phyloP scores from a whole-genome alignment of 2,329 filamentous ascomycete species.

The Lasiodiplodia theobromae region DNA sequence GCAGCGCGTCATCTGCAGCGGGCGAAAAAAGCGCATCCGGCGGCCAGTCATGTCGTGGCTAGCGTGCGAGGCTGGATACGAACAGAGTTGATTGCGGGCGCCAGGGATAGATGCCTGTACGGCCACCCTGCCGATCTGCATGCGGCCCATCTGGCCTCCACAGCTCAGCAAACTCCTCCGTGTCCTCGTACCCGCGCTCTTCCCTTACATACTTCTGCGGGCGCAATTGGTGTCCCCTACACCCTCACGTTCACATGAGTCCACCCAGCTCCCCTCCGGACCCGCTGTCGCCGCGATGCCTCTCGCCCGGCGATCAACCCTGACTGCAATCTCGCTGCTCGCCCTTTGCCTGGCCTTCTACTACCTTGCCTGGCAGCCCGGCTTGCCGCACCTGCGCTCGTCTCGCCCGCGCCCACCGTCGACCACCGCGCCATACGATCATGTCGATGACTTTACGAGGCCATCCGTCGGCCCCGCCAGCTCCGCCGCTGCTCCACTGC shows the following conservation, averaged over 20 bases:
- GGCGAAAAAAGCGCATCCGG: not conserved
- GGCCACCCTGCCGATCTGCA: conserved; percentile 22
- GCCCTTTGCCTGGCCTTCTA: conserved; percentile 20
- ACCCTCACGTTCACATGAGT: conserved; percentile 3
- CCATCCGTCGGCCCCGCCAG: conserved; percentile 18
- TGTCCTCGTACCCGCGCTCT: conserved; percentile 32
- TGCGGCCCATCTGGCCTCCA: conserved; percentile 1
- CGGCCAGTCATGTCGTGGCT: not conserved
- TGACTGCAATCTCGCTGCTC: conserved; percentile 21
- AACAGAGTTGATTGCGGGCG: conserved; percentile 10
- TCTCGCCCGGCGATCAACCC: conserved; percentile 24
- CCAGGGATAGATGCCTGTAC: conserved; percentile 19
- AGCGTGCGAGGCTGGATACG: conserved; percentile 8
- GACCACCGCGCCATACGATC: not conserved
- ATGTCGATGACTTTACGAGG: not conserved
- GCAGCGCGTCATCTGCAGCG: not conserved
- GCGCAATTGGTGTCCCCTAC: conserved; percentile 11
- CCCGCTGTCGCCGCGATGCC: conserved; percentile 13
- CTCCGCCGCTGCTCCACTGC: conserved; percentile 11
- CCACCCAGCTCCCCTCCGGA: conserved; percentile 6
- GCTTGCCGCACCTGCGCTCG: not conserved
- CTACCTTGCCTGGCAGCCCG: conserved; percentile 20
- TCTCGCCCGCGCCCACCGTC: conserved; percentile 14
- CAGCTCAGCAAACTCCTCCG: conserved; percentile 22
- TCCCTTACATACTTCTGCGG: conserved; percentile 27